A percentile compares a stretch with the other conserved stretches of the same genome.
phyloP scores from a whole-genome alignment of 2,329 filamentous ascomycete genomes.

The Trichoderma simmonsii region DNA sequence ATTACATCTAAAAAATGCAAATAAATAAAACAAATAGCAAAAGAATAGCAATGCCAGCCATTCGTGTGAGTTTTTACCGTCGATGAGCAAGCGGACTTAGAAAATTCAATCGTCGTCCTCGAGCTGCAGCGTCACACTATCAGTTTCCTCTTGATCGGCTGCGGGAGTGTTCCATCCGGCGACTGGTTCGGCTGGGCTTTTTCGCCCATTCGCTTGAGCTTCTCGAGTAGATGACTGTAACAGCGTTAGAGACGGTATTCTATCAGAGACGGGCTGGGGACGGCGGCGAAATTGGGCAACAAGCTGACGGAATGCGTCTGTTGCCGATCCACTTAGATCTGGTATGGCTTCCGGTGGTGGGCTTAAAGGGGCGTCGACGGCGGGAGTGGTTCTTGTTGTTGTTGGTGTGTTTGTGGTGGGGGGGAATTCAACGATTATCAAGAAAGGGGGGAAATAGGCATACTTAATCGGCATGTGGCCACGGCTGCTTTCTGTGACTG shows the following conservation, averaged over 20 bases:
- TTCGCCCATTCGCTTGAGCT: conserved; percentile 48
- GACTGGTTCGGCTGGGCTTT: conserved; percentile 34
- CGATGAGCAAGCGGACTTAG: neutral
- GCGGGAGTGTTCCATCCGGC: conserved; percentile 36
- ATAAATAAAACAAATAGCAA: neutral
- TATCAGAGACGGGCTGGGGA: conserved; percentile 29
- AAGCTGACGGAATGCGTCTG: conserved; percentile 25
- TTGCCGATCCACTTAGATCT: conserved; percentile 22
- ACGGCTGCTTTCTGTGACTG: conserved; percentile 54
- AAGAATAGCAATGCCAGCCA: neutral
- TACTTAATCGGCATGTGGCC: conserved; percentile 58
- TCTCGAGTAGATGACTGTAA: conserved; percentile 53
- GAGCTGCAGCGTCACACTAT: conserved; percentile 32
- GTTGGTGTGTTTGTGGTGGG: neutral
- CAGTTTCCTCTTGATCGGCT: conserved; percentile 47
- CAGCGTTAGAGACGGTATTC: conserved; percentile 32
- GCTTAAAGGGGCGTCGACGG: neutral
- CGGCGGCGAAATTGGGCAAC: conserved; percentile 28
- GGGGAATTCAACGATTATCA: conserved; percentile 31
- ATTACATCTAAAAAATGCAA: neutral
- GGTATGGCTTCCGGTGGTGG: conserved; percentile 11
- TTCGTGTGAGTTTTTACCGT: neutral
- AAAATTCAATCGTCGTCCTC: neutral
- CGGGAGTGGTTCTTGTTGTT: neutral
- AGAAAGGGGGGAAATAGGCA: conserved; percentile 37